A percentile compares a stretch with the other conserved stretches of the same genome.
Evolutionary conservation across 164 flowering plant species (phyloP).

Genomic region (Chimonanthus praecox): DNA sequence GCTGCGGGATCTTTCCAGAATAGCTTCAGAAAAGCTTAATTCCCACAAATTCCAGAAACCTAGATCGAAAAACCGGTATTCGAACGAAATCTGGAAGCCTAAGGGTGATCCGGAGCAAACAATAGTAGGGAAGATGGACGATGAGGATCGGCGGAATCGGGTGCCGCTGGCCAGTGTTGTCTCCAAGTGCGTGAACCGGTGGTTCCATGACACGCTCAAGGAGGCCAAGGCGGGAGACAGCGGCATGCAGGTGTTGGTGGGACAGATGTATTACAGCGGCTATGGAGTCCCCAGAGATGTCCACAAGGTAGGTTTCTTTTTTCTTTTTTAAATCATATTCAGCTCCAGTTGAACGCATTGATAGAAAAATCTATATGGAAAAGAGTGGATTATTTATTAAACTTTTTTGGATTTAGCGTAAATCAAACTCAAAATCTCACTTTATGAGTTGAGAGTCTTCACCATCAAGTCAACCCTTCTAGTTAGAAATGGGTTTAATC

Average conservation of each 20-base stretch:
- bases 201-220: slow-evolving; percentile 82
- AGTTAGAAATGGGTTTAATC: too few relatives aligned
- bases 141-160: slow-evolving; percentile 14
- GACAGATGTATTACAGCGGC: slow-evolving; percentile 88
- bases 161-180: slow-evolving; percentile 64
- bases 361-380: too few relatives aligned
- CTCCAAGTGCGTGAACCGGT: slow-evolving; percentile 62
- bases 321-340: too few relatives aligned
- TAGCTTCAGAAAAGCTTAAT: slow-evolving; percentile 7
- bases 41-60: slow-evolving; percentile 11
- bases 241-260: slow-evolving; percentile 81
- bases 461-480: too few relatives aligned
- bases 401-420: too few relatives aligned
- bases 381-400: too few relatives aligned
- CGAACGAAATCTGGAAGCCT: slow-evolving; percentile 10
- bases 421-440: too few relatives aligned
- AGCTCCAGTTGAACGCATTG: too few relatives aligned
- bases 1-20: slow-evolving; percentile 11
- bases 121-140: too few relatives aligned
- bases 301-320: neutral
- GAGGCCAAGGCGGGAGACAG: slow-evolving; percentile 83
- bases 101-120: slow-evolving; percentile 8
- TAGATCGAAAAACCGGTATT: slow-evolving; percentile 8
- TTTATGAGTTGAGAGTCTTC: too few relatives aligned
- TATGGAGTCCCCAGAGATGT: slow-evolving; percentile 70